These are phyloP conservation scores for Penicillium sumatraense DNA, from an alignment of 2,329 filamentous ascomycete genomes.

Conservation along the genomic window DNA sequence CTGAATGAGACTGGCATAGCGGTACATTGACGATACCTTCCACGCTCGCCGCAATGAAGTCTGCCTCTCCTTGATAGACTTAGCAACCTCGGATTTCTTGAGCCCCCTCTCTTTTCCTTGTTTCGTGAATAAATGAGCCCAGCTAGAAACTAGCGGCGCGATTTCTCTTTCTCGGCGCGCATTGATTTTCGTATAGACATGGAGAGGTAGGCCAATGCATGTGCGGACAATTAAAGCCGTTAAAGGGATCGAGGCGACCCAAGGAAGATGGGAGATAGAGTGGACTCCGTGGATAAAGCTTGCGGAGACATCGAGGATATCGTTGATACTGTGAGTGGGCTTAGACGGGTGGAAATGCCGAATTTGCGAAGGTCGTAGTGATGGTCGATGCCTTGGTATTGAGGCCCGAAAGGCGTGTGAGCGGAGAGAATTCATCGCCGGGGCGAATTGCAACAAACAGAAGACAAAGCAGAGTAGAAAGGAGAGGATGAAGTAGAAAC, in stretches of 20 bases:
- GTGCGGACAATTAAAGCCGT: constrained; percentile 58
- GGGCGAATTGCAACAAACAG: background rate
- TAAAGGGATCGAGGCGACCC: constrained; percentile 60
- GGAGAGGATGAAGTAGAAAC: too few relatives aligned
- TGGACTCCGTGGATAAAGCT: constrained; percentile 57
- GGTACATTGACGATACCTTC: constrained; percentile 40
- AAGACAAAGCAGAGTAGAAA: too few relatives aligned
- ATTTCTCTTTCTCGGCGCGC: constrained; percentile 48
- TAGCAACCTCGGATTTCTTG: constrained; percentile 10
- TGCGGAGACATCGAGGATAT: constrained; percentile 50
- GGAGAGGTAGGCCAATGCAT: constrained; percentile 52
- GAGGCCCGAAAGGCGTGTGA: constrained; percentile 6
- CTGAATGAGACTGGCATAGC: constrained; percentile 41
- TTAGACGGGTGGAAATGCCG: constrained; percentile 58
- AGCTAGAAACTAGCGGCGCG: constrained; percentile 47
- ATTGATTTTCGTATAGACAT: constrained; percentile 48
- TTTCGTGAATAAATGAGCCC: constrained; percentile 29
- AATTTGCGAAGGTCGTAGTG: constrained; percentile 26
- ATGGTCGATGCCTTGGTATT: background rate
- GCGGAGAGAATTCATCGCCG: constrained; percentile 20
- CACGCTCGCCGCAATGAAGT: constrained; percentile 38
- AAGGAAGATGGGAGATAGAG: constrained; percentile 53
- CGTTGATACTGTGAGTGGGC: constrained; percentile 47
- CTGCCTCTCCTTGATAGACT: constrained; percentile 30
- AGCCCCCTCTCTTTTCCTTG: background rate